A percentile compares a stretch with the other conserved stretches of the same genome.
phyloP scores from a whole-genome alignment of 768 basidiomycete genomes.

The Suillus decipiens region DNA sequence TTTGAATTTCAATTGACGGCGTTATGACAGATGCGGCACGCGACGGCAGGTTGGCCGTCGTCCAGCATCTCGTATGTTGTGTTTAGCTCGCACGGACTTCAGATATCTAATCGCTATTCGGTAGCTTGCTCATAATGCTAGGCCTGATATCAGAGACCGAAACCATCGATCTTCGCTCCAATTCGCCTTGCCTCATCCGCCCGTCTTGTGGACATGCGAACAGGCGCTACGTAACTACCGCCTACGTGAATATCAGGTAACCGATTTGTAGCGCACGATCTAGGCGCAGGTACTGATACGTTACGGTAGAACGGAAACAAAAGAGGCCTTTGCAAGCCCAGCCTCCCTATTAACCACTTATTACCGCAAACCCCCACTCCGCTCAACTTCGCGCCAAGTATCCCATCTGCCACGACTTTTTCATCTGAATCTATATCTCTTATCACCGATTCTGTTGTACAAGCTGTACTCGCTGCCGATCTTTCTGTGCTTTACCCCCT shows the following conservation, averaged over 20 bases:
- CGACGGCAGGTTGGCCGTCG: constrained; percentile 70
- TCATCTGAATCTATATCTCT: constrained; percentile 41
- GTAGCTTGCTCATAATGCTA: constrained; percentile 64
- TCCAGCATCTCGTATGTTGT: constrained; percentile 58
- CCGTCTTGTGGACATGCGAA: constrained; percentile 72
- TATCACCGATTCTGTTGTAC: constrained; percentile 54
- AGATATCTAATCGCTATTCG: constrained; percentile 12
- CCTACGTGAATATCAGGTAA: constrained; percentile 60
- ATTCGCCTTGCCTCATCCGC: constrained; percentile 62
- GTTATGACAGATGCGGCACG: constrained; percentile 67
- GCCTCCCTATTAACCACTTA: constrained; percentile 23
- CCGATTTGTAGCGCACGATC: constrained; percentile 13
- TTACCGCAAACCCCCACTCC: constrained; percentile 27
- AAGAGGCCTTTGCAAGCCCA: constrained; percentile 27
- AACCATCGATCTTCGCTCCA: constrained; percentile 75
- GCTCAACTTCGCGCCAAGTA: constrained; percentile 28
- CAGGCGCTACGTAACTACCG: constrained; percentile 59
- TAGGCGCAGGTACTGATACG: constrained; percentile 8
- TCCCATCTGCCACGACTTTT: constrained; percentile 35
- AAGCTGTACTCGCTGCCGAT: constrained; percentile 52
- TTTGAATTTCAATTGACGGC: constrained; percentile 11
- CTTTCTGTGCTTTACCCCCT: constrained; percentile 52
- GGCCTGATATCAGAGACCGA: constrained; percentile 71
- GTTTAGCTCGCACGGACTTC: constrained; percentile 8
- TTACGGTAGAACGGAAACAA: constrained; percentile 33